Evolutionary conservation across 2,329 filamentous ascomycete species (phyloP).

Genomic region (Helotiales sp.): DNA sequence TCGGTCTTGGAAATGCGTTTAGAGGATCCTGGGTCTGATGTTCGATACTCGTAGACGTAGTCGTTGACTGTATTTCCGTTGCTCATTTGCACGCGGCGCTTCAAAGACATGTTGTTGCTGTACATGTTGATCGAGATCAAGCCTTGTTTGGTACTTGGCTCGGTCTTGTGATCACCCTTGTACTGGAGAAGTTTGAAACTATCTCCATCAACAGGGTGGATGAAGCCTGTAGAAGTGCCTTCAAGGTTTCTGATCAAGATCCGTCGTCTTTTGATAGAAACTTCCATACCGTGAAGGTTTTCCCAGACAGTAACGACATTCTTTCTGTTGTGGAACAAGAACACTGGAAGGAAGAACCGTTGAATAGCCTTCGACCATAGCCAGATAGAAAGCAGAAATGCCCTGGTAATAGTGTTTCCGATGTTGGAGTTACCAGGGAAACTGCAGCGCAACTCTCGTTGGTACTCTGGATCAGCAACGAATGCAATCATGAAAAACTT

Average conservation of each 20-base stretch:
- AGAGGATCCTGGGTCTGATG: conserved; percentile 39
- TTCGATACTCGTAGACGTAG: conserved; percentile 54
- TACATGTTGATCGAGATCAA: conserved; percentile 55
- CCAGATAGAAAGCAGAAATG: conserved; percentile 51
- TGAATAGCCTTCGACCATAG: conserved; percentile 52
- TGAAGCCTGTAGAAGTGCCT: conserved; percentile 55
- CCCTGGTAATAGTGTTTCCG: conserved; percentile 45
- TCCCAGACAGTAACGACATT: conserved; percentile 53
- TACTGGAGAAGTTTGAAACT: conserved; percentile 30
- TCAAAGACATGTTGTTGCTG: conserved; percentile 52
- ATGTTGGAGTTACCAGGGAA: conserved; percentile 43
- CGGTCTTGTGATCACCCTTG: conserved; percentile 42
- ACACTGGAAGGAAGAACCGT: conserved; percentile 50
- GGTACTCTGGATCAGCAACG: conserved; percentile 51
- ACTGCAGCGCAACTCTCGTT: conserved; percentile 50
- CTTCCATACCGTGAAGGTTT: conserved; percentile 54
- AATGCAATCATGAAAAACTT: conserved; percentile 51
- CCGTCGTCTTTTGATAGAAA: conserved; percentile 52
- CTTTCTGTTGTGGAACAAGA: conserved; percentile 40
- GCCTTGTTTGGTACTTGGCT: conserved; percentile 49
- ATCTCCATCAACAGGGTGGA: conserved; percentile 18
- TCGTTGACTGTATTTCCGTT: conserved; percentile 50
- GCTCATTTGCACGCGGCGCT: conserved; percentile 29
- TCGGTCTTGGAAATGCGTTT: conserved; percentile 28
- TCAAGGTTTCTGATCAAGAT: conserved; percentile 52